These are phyloP conservation scores for Acanthamoeba sp. DNA, from an alignment of 208 protist genomes.

Conservation along the genomic window DNA sequence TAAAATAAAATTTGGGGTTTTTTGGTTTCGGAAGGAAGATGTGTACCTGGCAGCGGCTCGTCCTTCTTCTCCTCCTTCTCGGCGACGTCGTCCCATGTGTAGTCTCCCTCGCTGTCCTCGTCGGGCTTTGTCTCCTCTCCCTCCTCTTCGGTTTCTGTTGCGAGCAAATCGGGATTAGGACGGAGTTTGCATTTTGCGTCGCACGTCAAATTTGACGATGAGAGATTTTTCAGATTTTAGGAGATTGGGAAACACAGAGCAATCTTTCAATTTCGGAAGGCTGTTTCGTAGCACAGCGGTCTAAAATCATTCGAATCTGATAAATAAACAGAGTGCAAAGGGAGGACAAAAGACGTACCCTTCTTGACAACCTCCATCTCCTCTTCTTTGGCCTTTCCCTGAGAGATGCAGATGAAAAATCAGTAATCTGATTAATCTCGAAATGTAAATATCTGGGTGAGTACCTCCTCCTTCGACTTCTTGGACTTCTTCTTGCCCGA, in stretches of 20 bases:
- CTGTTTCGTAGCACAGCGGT: no score
- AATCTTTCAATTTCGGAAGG: no score
- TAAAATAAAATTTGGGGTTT: not conserved
- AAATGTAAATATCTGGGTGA: no score
- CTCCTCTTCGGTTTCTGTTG: not conserved
- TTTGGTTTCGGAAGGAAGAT: not conserved
- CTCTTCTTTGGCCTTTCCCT: slow-evolving; percentile 24
- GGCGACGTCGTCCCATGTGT: slow-evolving; percentile 42
- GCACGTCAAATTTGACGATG: not conserved
- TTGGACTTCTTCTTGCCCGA: slow-evolving; percentile 42
- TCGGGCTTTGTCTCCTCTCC: not conserved
- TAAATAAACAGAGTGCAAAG: no score
- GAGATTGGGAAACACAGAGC: not conserved
- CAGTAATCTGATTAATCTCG: not conserved
- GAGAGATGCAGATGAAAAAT: not conserved
- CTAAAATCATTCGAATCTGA: no score
- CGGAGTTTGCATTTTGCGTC: not conserved
- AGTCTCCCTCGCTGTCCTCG: slow-evolving; percentile 31
- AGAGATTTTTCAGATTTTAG: not conserved
- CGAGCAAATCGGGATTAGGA: not conserved
- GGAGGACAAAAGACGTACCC: no score
- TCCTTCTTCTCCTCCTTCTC: slow-evolving; percentile 37
- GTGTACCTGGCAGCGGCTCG: slow-evolving; percentile 6
- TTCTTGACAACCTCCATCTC: not conserved
- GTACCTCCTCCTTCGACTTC: not conserved